Evolutionary conservation across 176 grass and related monocot genomes (phyloP), one percentile per base, ranked within the genome.

Genomic region (Carex myosuroides): DNA sequence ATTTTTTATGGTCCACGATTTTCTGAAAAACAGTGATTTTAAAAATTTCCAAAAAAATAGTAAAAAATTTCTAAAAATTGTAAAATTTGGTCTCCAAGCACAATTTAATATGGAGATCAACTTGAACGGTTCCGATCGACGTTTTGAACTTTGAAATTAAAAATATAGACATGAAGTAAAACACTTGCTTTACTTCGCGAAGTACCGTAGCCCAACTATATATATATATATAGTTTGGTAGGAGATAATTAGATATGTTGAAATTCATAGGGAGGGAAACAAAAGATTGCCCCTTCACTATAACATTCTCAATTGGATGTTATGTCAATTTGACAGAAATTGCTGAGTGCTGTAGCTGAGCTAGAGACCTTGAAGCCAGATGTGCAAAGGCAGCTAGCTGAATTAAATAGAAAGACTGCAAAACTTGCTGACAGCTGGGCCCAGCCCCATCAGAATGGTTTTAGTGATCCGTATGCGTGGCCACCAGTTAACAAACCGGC

Each of bases 321-420:
- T 14, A 50, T 22, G 39, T 50, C 29, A 17, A 68, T 56, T 82
- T 56, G 64, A 63, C 83, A 91, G 89, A 88, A 81, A 70, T 84
- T 91, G 35, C 64, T 91, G 5, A 78, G 53, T 82, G 86, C 86
- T 57, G 79, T 91, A 69, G 87, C 32, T 44, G 89, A 91, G 52
- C 54, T 91, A 35, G 89, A 91, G 67, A 75, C 59, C 55, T 13
- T 91, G 57, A 85, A 91, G 53, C 86, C 89, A 60, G 86, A 80
- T 83, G 89, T 91, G 10, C 57, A 85, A 85, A 46, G 13, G 20
- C 68, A 17, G 37, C 37, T 91, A 76, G 86, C 85, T 69, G 76
- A 91, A 85, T 30, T 88, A 60, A 91, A 86, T 85, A 77, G 78
- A 81, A 90, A 85, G 14, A 11, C 42, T 60, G 26, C 50, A 74